These are phyloP conservation scores for Alloteropsis angusta DNA, from an alignment of 202 grass and related monocot species.

Conservation along the genomic window DNA sequence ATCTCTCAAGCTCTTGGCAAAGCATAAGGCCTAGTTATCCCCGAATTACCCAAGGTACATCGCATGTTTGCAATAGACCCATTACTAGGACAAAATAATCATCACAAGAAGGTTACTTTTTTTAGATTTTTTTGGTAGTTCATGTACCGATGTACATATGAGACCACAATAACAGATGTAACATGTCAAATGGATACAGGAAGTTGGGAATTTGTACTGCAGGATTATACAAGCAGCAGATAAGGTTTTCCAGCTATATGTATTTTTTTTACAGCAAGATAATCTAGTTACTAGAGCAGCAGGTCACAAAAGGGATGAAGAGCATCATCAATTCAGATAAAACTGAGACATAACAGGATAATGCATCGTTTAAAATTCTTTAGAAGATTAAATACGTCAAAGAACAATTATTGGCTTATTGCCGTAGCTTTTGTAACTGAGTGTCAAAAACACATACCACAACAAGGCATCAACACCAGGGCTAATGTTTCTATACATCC, in stretches of 20 bases:
- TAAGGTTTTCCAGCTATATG: background rate
- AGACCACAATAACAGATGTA: constrained; percentile 8
- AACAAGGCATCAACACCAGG: background rate
- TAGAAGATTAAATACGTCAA: background rate
- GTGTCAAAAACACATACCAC: background rate
- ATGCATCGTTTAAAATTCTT: background rate
- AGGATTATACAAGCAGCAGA: background rate
- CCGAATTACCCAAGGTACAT: too few species aligned
- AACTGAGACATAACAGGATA: background rate
- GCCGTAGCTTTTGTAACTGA: background rate
- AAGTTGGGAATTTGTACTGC: background rate
- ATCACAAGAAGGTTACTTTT: background rate
- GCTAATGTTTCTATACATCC: background rate
- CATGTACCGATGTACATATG: constrained; percentile 26
- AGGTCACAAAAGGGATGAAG: background rate
- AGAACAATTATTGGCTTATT: background rate
- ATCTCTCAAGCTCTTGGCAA: too few species aligned
- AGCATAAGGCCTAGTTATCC: too few species aligned
- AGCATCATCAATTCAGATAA: too few species aligned
- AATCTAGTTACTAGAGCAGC: background rate
- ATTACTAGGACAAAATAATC: background rate
- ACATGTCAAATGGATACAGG: constrained; percentile 4
- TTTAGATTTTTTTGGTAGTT: background rate
- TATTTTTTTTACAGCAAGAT: background rate
- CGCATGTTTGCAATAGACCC: background rate